Base-by-base conservation (phyloP, 352 stramenopile genomes). In the Globisporangium spinosum region DNA sequence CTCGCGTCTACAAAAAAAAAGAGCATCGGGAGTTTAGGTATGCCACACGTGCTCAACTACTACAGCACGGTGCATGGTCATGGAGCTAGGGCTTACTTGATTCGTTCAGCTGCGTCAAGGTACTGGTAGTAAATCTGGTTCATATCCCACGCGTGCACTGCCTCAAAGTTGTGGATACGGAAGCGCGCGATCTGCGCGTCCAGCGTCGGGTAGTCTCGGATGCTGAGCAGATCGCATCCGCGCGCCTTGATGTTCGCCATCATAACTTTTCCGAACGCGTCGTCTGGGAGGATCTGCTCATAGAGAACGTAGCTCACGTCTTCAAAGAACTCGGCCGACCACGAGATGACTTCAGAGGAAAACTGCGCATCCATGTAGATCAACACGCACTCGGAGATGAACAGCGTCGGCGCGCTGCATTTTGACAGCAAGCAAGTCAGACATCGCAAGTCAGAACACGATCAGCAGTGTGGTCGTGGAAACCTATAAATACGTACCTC, bases 121-220 rank as follows among this genome's bases (percentile, higher is more conserved):
- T 81, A 96, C 43, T 96, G 83, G 68, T 97, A 97, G 75, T 97
- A 97, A 27, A 98, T 80, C 64, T 94, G 78, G 79, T 97, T 95
- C 90, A 97, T 97, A 77, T 97, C 87, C 77, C 82, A 89, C 65
- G 88, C 91, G 65, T 95, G 80, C 29, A 83, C 86, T 27, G 81
- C 70, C 43, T 81, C 81, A 59, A 92, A 97, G 27, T 77, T 65
- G 64, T 88, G 78, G 13, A 74, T 66, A n/a, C 69, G 80, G 77
- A 97, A 97, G 25, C 91, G 79, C 59, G 77, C 56, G 45, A 88
- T 78, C 68, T 97, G 89, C 8, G 89, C 81, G 27, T 88, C 78
- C 8, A 91, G 68, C 34, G 76, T 96, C 45, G 77, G 92, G 74
- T 85, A 94, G 65, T 89, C 85, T 40, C 74, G 64, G 40, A 97